A percentile compares a stretch with the other conserved stretches of the same genome.
Evolutionary conservation across 768 basidiomycete genomes (phyloP).

Genomic region (Butyriboletus loyo): DNA sequence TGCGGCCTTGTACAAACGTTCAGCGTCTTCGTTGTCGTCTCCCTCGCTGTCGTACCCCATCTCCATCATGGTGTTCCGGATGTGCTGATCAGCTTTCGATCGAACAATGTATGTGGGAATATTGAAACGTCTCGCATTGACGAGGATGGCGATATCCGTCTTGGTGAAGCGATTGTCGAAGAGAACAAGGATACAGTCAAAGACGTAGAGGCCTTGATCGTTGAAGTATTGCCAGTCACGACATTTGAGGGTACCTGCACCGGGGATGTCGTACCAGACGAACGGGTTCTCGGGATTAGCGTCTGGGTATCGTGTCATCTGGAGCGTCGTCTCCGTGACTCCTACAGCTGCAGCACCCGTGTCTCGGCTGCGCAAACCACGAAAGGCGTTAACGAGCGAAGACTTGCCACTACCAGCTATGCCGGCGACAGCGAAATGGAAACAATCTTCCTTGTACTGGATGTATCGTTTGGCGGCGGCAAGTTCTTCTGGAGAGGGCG

Average conservation of each 20-base stretch:
- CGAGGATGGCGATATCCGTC: conserved; percentile 34
- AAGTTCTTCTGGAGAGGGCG: conserved; percentile 21
- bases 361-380: conserved; percentile 25
- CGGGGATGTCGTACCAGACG: conserved; percentile 38
- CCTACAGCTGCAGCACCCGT: conserved; percentile 27
- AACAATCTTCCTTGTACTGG: conserved; percentile 24
- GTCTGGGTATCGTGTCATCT: conserved; percentile 27
- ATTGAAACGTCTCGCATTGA: conserved; percentile 27
- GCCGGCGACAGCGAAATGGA: conserved; percentile 35
- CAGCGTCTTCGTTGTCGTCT: conserved; percentile 11
- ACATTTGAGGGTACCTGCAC: conserved; percentile 33
- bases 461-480: conserved; percentile 10
- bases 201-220: conserved; percentile 34
- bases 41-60: conserved; percentile 22
- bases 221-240: conserved; percentile 38
- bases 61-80: conserved; percentile 23
- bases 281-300: conserved; percentile 15
- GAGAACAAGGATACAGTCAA: conserved; percentile 34
- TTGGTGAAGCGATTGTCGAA: conserved; percentile 34
- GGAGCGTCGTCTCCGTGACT: conserved; percentile 29
- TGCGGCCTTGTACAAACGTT: conserved; percentile 10
- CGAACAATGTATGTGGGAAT: conserved; percentile 37
- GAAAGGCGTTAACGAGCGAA: conserved; percentile 35
- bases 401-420: conserved; percentile 36
- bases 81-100: conserved; percentile 36